Base-by-base conservation (phyloP, 2,329 filamentous ascomycete species). In the Madurella fahalii region DNA sequence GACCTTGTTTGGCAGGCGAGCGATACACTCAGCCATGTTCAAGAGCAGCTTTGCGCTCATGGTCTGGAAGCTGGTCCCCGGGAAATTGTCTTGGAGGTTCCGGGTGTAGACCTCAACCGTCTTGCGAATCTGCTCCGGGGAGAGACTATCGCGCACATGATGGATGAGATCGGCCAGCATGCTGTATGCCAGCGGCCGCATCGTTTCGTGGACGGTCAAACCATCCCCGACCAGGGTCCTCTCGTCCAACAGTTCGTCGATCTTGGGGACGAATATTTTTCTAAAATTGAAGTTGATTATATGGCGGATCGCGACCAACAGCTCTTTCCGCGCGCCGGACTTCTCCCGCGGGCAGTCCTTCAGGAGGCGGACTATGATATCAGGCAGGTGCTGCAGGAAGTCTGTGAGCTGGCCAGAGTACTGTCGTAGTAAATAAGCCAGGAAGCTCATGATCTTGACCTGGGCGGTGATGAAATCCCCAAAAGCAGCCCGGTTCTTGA, bases 241-340 rank as follows among this genome's bases (percentile, higher is more conserved):
- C 74, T 97, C 92, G 62, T 99, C 94, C 44, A 99, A 76, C 37
- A 99, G 79, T 68, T 96, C 91, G 62, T 97, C 91, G 62, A 99
- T 96, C 71, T 95, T 95, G 39, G 85, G 85, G 25, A 97, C 74
- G 67, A 99, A 99, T 51, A 97, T 95, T 67, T 91, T 93, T 53
- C 94, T 80, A 64, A 96, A 97, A 68, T 97, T 97, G 74, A 97
- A 97, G 72, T 97, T 99, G 71, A 99, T 96, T 64, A 99, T 96
- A 67, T 99, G 95, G 18, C 95, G 83, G 55, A 99, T 96, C 0
- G 94, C 95, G 50, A 99, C 94, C 42, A 99, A 76, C 17, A 99
- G 78, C 71, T 99, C 94, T 69, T 99, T 99, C 16, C 95, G 82
- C 1, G 93, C 90, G 2, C 88, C 87, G 0, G 93, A 96, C 67